Percentiles rank a stretch among this genome's conserved stretches.
Evolutionary conservation across 129 eudicot species (phyloP).

Genomic region (Flaveria sonorensis): DNA sequence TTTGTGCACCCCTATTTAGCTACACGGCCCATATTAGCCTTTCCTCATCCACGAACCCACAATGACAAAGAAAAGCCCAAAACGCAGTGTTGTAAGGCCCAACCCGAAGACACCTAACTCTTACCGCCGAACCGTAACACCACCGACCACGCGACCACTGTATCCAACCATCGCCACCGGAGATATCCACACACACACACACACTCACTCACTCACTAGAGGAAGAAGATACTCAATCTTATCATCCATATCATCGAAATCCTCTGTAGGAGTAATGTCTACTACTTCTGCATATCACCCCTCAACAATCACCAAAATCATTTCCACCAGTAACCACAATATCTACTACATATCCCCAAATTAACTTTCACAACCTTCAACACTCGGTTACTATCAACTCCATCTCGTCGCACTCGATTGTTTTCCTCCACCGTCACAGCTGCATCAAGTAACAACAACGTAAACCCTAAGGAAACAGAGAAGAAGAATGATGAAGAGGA

Average conservation of each 20-base stretch:
- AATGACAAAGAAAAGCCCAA: constrained; percentile 23
- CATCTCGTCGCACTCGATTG: constrained; percentile 29
- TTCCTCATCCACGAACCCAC: too few species aligned
- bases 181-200: background rate
- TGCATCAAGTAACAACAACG: constrained; percentile 14
- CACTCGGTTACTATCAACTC: background rate
- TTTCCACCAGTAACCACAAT: background rate
- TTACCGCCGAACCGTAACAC: constrained; percentile 10
- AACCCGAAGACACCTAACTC: too few species aligned
- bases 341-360: constrained; percentile 9
- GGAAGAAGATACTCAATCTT: background rate
- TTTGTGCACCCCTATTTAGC: too few species aligned
- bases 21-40: too few species aligned
- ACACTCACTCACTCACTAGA: background rate
- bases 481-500: constrained; percentile 28
- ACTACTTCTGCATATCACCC: constrained; percentile 15
- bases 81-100: background rate
- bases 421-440: constrained; percentile 11
- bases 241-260: background rate
- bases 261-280: constrained; percentile 22
- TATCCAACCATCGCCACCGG: constrained; percentile 32
- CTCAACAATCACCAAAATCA: background rate
- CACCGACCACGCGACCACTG: constrained; percentile 20
- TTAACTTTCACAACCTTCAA: background rate
- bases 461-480: constrained; percentile 28